phyloP scores from a whole-genome alignment of 1,284 basidiomycete genomes.

The Xerocomus amazonicus region DNA sequence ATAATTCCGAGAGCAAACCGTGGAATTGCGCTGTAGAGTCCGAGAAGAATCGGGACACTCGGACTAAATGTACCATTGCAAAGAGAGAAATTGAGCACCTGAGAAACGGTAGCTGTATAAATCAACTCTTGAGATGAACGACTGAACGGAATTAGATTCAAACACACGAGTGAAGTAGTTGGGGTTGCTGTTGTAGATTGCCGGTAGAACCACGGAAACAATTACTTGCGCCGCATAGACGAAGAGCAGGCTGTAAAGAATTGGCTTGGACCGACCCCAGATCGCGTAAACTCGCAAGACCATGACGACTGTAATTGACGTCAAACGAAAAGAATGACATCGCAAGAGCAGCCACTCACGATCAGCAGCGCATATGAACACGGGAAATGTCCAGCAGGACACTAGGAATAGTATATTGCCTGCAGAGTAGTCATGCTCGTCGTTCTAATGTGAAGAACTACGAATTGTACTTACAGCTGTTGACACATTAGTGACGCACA shows the following conservation, averaged over 20 bases:
- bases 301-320: neutral
- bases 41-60: neutral
- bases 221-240: neutral
- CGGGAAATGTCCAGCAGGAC: neutral
- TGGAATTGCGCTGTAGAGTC: neutral
- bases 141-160: neutral
- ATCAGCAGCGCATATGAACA: slow-evolving; percentile 7
- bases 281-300: neutral
- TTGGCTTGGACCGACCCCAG: neutral
- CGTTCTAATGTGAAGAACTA: neutral
- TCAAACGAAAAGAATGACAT: neutral
- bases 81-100: neutral
- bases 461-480: slow-evolving; percentile 11
- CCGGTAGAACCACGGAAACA: neutral
- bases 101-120: neutral
- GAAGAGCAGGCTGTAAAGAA: neutral
- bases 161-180: neutral
- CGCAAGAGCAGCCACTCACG: neutral
- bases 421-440: neutral
- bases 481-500: neutral
- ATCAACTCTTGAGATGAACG: neutral
- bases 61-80: neutral
- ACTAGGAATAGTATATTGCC: neutral
- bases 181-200: neutral
- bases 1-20: slow-evolving; percentile 4